Conservation (phyloP, 352 stramenopile genomes). For the Phytophthora idaei region DNA sequence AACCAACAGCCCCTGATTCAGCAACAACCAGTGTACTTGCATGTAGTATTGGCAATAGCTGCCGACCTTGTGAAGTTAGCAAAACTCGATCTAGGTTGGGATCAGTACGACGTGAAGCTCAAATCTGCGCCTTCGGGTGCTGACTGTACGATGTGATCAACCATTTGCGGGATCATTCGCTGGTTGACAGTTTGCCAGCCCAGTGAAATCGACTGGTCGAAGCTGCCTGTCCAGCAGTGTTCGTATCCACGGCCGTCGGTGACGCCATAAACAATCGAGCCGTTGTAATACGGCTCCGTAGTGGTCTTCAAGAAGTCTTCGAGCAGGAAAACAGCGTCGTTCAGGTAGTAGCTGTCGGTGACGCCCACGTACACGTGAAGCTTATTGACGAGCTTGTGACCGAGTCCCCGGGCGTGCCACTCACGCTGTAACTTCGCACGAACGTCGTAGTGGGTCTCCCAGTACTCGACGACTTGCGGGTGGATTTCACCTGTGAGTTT, state of each 20-base stretch:
- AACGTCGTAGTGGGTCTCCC: conserved; percentile 71
- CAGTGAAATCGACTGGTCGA: conserved; percentile 70
- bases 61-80: too few relatives aligned
- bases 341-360: conserved; percentile 80
- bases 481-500: conserved; percentile 74
- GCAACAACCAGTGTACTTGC: too few relatives aligned
- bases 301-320: conserved; percentile 74
- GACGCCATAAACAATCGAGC: conserved; percentile 74
- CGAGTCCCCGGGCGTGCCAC: conserved; percentile 53
- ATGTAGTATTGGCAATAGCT: too few relatives aligned
- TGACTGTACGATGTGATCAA: conserved; percentile 60
- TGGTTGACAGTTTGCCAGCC: conserved; percentile 79
- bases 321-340: conserved; percentile 73
- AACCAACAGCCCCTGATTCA: too few relatives aligned
- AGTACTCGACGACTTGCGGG: conserved; percentile 60
- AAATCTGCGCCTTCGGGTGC: conserved; percentile 51
- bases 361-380: conserved; percentile 78
- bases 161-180: conserved; percentile 71
- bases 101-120: conserved; percentile 53
- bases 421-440: conserved; percentile 73
- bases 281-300: conserved; percentile 69
- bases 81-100: too few relatives aligned
- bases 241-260: conserved; percentile 69
- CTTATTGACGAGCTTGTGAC: conserved; percentile 76
- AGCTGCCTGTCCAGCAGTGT: conserved; percentile 81